Evolutionary conservation across 768 basidiomycete species (phyloP).

Genomic region (Russula ochroleuca): DNA sequence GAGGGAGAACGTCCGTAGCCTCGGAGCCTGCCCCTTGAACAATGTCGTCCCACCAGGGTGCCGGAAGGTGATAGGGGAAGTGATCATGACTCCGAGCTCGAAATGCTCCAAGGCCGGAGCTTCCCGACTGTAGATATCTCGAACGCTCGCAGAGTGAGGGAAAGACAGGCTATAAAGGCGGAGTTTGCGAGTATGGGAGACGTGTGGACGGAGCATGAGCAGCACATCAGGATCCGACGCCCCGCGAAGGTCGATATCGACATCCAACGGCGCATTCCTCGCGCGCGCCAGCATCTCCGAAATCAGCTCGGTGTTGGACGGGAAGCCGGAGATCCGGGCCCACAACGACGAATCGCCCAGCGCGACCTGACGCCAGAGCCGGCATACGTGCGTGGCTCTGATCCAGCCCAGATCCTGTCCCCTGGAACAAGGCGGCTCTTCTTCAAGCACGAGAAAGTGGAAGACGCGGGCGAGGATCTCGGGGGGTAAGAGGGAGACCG

Average conservation of each 20-base stretch:
- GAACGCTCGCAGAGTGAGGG: neutral
- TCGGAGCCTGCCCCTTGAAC: constrained; percentile 3
- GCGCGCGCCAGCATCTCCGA: constrained; percentile 4
- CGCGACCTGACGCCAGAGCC: constrained; percentile 20
- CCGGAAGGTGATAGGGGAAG: neutral
- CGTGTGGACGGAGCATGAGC: neutral
- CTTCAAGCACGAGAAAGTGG: neutral
- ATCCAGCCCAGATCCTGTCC: neutral
- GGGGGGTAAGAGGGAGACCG: constrained; percentile 15
- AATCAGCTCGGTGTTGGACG: neutral
- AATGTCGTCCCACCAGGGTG: neutral
- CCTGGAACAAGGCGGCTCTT: too few relatives aligned
- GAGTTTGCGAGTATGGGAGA: constrained; percentile 13
- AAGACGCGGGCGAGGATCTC: constrained; percentile 21
- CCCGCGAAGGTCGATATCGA: neutral
- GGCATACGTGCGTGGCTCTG: constrained; percentile 19
- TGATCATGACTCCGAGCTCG: neutral
- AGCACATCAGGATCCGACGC: neutral
- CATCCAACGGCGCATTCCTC: neutral
- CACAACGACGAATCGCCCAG: constrained; percentile 13
- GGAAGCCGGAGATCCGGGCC: constrained; percentile 3
- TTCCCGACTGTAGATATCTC: neutral
- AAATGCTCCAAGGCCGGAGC: constrained; percentile 14
- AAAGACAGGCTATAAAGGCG: neutral
- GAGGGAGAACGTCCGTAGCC: constrained; percentile 7